Conservation (phyloP, 352 stramenopile species). For the Aphanomyces cochlioides region DNA sequence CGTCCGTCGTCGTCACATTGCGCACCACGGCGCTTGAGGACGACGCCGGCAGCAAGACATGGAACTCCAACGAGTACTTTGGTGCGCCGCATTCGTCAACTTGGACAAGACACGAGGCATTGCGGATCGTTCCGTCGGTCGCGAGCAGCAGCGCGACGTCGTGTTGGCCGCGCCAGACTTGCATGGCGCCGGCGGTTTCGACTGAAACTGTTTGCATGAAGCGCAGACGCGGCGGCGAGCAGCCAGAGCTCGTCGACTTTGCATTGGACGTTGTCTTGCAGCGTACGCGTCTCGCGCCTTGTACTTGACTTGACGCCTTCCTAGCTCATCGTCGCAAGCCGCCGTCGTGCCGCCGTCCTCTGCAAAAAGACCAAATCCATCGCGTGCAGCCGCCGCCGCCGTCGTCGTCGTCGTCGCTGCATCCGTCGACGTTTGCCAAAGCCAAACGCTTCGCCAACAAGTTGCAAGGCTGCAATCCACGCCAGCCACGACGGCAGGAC, state of each 20-base stretch:
- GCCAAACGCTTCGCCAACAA: conserved; percentile 7
- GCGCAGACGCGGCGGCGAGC: neutral
- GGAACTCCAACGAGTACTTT: conserved; percentile 9
- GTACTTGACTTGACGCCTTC: neutral
- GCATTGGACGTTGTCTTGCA: conserved; percentile 3
- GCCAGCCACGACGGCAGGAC: neutral
- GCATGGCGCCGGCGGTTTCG: neutral
- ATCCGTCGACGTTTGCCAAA: conserved; percentile 28
- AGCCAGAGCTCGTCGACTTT: conserved; percentile 16
- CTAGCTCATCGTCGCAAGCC: neutral
- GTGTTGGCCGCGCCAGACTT: neutral
- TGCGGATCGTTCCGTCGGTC: neutral
- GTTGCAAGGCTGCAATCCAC: neutral
- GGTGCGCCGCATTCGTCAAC: neutral
- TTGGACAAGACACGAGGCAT: neutral
- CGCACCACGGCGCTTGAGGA: too few species aligned
- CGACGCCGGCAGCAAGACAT: neutral
- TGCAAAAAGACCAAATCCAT: too few species aligned
- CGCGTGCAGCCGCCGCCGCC: too few species aligned
- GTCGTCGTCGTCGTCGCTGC: too few species aligned
- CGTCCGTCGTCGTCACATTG: neutral
- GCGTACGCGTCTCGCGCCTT: neutral
- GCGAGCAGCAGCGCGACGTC: neutral
- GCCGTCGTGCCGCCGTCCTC: neutral
- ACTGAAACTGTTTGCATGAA: conserved; percentile 3